Conservation (phyloP, 768 basidiomycete species). For the Cystofilobasidium ferigula region DNA sequence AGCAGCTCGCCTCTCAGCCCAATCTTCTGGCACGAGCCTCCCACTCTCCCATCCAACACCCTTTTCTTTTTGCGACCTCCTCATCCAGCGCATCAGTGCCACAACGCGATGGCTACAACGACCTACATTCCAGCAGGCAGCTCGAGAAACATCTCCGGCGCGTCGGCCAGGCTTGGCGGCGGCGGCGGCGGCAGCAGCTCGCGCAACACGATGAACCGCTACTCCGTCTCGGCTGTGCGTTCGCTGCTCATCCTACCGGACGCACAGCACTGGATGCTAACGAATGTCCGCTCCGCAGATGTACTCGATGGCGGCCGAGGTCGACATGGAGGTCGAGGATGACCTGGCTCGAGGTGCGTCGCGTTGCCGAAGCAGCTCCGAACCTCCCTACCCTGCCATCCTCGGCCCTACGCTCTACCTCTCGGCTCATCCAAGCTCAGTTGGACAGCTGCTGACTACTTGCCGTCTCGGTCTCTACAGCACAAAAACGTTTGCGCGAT, state of each 20-base stretch:
- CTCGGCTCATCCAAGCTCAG: constrained; percentile 1
- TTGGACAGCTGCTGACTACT: neutral
- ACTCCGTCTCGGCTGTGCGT: constrained; percentile 24
- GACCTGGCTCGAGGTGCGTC: constrained; percentile 79
- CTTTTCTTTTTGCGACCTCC: too few relatives aligned
- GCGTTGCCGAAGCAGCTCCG: too few relatives aligned
- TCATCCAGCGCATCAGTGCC: neutral
- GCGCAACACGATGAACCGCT: constrained; percentile 22
- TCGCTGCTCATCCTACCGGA: neutral
- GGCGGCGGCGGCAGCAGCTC: neutral
- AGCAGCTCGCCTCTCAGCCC: neutral
- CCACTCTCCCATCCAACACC: too few relatives aligned
- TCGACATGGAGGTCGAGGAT: constrained; percentile 95
- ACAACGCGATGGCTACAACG: constrained; percentile 9
- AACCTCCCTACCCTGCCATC: neutral
- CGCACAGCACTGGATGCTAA: neutral
- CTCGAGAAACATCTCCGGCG: constrained; percentile 7
- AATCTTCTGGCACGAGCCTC: neutral
- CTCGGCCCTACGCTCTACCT: constrained; percentile 21
- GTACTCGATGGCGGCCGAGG: constrained; percentile 96
- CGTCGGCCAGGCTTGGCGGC: neutral
- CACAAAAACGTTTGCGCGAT: constrained; percentile 92
- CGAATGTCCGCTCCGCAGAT: constrained; percentile 36
- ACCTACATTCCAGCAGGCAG: neutral
- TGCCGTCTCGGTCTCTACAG: constrained; percentile 41